phyloP scores from a whole-genome alignment of 164 flowering plant genomes.

The Tetrastigma voinierianum region DNA sequence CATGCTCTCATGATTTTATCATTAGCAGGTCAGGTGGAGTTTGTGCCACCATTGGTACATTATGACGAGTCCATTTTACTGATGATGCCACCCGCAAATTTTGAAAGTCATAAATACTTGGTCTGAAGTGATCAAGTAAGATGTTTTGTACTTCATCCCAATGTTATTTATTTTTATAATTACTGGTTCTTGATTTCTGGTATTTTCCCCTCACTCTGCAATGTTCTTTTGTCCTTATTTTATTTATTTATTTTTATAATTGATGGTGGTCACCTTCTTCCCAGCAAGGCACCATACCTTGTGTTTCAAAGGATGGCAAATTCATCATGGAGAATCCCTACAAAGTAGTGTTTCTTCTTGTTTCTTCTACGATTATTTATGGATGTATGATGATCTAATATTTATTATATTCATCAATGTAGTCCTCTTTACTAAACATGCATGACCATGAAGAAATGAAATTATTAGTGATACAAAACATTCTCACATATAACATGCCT shows the following conservation, averaged over 20 bases:
- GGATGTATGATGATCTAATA: not conserved
- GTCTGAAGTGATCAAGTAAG: slow-evolving; percentile 90
- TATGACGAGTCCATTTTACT: slow-evolving; percentile 98
- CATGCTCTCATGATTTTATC: slow-evolving; percentile 11
- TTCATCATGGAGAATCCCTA: slow-evolving; percentile 93
- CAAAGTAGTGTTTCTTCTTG: slow-evolving; percentile 43
- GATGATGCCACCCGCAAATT: slow-evolving; percentile 84
- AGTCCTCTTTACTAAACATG: too few relatives aligned
- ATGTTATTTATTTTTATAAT: not conserved
- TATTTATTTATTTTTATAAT: not conserved
- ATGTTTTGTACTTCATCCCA: slow-evolving; percentile 1
- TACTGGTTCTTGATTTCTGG: too few relatives aligned
- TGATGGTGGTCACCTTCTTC: slow-evolving; percentile 84
- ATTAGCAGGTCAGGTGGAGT: slow-evolving; percentile 49
- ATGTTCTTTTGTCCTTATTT: slow-evolving; percentile 1
- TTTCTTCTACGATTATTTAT: not conserved
- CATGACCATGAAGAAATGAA: too few relatives aligned
- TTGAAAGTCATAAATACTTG: slow-evolving; percentile 87
- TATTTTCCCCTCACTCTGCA: not conserved
- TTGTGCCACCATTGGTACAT: slow-evolving; percentile 86
- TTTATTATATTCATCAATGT: not conserved
- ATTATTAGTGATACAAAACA: too few relatives aligned
- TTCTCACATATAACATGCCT: too few relatives aligned
- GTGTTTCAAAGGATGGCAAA: slow-evolving; percentile 90
- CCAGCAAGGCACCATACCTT: slow-evolving; percentile 99